Evolutionary conservation across 495 filamentous ascomycete genomes (phyloP).

Genomic region (Cenococcum geophilum): DNA sequence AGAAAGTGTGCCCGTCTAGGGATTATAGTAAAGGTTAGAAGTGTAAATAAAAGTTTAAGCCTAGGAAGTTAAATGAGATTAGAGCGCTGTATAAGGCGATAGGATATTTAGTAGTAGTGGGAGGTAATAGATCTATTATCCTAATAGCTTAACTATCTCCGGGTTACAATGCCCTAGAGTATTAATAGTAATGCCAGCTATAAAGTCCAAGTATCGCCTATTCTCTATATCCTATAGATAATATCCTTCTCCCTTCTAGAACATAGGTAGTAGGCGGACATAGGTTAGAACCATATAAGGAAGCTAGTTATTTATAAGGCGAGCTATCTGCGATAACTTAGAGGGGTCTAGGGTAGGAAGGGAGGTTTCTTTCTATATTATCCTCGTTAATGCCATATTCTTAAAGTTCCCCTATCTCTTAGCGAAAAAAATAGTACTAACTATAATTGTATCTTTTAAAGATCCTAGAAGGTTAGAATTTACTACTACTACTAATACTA

Average conservation of each 20-base stretch:
- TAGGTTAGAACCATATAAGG: slow-evolving; percentile 95
- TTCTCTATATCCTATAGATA: slow-evolving; percentile 89
- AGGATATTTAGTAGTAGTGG: background rate
- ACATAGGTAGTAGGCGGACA: slow-evolving; percentile 81
- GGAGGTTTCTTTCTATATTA: slow-evolving; percentile 52
- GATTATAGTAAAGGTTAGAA: slow-evolving; percentile 94
- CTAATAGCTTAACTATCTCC: slow-evolving; percentile 59
- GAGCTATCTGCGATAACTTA: slow-evolving; percentile 66
- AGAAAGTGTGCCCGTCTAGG: slow-evolving; percentile 82
- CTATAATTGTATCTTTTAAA: slow-evolving; percentile 36
- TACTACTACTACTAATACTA: slow-evolving; percentile 32
- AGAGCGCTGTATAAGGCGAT: background rate
- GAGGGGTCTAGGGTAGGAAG: slow-evolving; percentile 74
- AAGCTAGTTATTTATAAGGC: slow-evolving; percentile 62
- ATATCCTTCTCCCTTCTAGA: slow-evolving; percentile 76
- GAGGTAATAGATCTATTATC: slow-evolving; percentile 58
- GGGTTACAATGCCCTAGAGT: slow-evolving; percentile 82
- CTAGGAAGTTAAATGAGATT: slow-evolving; percentile 36
- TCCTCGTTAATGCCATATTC: slow-evolving; percentile 3
- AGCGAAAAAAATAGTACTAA: slow-evolving; percentile 11
- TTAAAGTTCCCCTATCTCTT: background rate
- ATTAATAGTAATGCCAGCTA: slow-evolving; percentile 93
- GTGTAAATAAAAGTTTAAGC: slow-evolving; percentile 75
- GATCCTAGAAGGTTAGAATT: slow-evolving; percentile 34
- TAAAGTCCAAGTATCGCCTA: slow-evolving; percentile 85